Evolutionary conservation across 2,329 filamentous ascomycete species (phyloP).

Genomic region (Fusarium sp.): DNA sequence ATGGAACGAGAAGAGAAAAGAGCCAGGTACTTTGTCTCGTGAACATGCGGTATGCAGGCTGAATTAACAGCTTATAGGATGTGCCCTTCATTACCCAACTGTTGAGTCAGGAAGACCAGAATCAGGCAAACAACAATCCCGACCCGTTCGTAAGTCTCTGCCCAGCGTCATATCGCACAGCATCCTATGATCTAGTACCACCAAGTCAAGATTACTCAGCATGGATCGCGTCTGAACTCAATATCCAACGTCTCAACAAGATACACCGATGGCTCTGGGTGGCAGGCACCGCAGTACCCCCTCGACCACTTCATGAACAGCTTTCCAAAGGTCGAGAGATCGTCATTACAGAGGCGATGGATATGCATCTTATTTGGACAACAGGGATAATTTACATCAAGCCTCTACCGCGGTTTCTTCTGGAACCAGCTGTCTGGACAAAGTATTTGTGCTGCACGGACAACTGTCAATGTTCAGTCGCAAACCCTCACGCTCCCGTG

Average conservation of each 20-base stretch:
- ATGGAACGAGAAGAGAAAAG: not conserved
- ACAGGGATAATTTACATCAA: not conserved
- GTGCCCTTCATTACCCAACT: not conserved
- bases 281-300: not conserved
- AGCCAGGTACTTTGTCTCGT: not conserved
- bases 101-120: not conserved
- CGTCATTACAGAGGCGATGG: not conserved
- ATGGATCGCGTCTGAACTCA: not conserved
- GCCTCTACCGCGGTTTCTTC: not conserved
- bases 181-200: not conserved
- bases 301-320: not conserved
- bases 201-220: not conserved
- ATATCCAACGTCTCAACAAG: not conserved
- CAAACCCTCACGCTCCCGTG: accelerated
- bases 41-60: accelerated
- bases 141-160: not conserved
- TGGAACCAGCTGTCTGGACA: not conserved
- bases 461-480: not conserved
- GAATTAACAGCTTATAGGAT: not conserved
- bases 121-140: not conserved
- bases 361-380: not conserved
- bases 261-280: not conserved
- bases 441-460: not conserved
- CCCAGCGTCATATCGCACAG: not conserved
- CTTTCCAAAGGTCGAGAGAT: not conserved